Evolutionary conservation across 345 rosid species (phyloP).

Genomic region (Cardiospermum halicacabum): DNA sequence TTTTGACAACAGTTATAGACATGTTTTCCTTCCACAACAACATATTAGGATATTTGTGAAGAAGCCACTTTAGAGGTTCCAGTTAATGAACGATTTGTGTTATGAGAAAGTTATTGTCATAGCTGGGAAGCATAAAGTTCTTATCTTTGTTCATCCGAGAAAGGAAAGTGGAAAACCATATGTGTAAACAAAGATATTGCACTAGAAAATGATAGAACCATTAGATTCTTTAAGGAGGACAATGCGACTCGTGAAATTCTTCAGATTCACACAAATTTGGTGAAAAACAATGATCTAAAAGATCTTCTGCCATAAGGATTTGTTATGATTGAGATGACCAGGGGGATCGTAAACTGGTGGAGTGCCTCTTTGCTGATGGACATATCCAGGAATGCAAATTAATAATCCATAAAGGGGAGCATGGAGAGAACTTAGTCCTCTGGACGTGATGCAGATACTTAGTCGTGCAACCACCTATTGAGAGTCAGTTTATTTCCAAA

Average conservation of each 20-base stretch:
- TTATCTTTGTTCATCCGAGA: constrained; percentile 94
- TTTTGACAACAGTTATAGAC: constrained; percentile 95
- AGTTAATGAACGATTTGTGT: constrained; percentile 94
- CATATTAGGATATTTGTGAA: constrained; percentile 84
- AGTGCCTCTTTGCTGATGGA: constrained; percentile 64
- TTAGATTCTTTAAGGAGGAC: constrained; percentile 80
- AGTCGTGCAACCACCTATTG: constrained; percentile 99
- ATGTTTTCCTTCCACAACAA: constrained; percentile 87
- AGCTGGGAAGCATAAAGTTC: constrained; percentile 94
- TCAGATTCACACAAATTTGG: constrained; percentile 55
- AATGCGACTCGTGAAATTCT: constrained; percentile 82
- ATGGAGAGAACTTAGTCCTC: constrained; percentile 90
- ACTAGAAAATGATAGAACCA: constrained; percentile 73
- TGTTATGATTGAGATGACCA: constrained; percentile 90
- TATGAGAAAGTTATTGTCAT: constrained; percentile 83
- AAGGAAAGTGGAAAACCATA: constrained; percentile 92
- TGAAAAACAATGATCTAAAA: constrained; percentile 77
- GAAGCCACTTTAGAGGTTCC: constrained; percentile 93
- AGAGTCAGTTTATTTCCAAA: constrained; percentile 89
- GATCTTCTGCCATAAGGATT: constrained; percentile 85
- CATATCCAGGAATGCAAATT: constrained; percentile 87
- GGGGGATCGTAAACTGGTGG: constrained; percentile 85
- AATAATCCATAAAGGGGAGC: constrained; percentile 97
- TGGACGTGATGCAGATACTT: constrained; percentile 99
- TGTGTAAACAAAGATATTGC: constrained; percentile 75